Base-by-base conservation (phyloP, 78 protist genomes). In the Parvularia atlantis region DNA sequence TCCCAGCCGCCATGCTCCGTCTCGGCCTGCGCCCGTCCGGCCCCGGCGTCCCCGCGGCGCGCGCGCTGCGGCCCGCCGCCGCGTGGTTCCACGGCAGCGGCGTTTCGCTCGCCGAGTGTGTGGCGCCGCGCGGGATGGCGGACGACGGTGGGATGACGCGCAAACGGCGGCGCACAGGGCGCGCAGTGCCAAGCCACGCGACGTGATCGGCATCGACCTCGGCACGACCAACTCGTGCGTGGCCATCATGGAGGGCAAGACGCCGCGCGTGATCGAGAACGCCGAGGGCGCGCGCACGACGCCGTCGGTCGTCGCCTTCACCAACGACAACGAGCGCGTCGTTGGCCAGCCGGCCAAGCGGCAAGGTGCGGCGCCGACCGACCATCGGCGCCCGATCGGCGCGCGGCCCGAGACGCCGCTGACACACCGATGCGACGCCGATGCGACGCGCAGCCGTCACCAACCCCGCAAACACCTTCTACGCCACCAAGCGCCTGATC, bases 201-300 rank as follows among this genome's bases (percentile, higher is more conserved):
- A 10, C 16, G 84, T 83, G 39, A 85, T 97, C 36, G 99, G 99
- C 37, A 93, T 97, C 65, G 99, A 97, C 67, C 77, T 97, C 19
- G 99, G 99, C 7, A 97, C 99, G 10, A 97, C 99, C 66, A 92
- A 96, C 91, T 93, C 98, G n/a, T 93, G 97, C 64, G 99, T 97
- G 20, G 98, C 99, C 13, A 84, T 93, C 36, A 72, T 85, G 93
- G 81, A 84, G 53, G 86, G 91, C 61, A 24, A 41, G 37, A 70
- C 71, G 24, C 66, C 91, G 59, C 68, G 83, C 28, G 89, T 92
- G 35, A 84, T 92, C 31, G 94, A 86, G 85, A 92, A 92, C 73
- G 65, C 91, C 14, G 92, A 88, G 78, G 97, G 97, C 11, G 39
- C 43, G 16, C 90, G 97, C 39, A 93, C 97, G 17, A 95, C 97